Base-by-base conservation (phyloP, 2,329 filamentous ascomycete genomes). In the Trichothecium sympodiale region DNA sequence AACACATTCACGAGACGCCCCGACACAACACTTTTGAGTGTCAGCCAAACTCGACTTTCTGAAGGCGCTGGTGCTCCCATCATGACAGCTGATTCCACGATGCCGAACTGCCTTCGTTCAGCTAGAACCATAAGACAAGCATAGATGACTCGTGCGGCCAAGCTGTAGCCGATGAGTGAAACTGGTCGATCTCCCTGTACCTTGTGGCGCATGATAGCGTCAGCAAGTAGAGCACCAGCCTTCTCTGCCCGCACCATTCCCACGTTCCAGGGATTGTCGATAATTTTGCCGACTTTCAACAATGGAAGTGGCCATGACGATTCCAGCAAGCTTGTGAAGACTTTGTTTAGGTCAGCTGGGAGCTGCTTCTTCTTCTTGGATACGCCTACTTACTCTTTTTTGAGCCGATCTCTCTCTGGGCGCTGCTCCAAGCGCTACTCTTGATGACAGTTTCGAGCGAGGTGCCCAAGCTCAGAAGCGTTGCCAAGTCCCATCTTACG, bases 1-100 rank as follows among this genome's bases (percentile, higher is more conserved):
- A 80, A 95, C 4, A 91, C 86, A 47, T 95, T 96, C 50, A 95
- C 71, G n/a, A 95, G 66, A 16, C 87, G 76, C 0, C 88, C 87
- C 29, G 77, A 71, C 4, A 94, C 85, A 3, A 89, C 83, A 39
- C 76, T 80, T 43, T 83, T 78, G 51, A 94, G 71, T 5, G 76
- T 69, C 18, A 81, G 68, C 88, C 89, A 95, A 36, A 83, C 77
- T 7, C 70, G 66, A 3, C 69, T 70, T 16, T 81, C 72, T 2
- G 82, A 77, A 0, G 88, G 85, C 5, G 80, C 79, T 0, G 89
- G 87, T 0, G 83, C 71, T 2, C 89, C 89, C 53, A 95, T 85
- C 36, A 96, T 54, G 17, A 94, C 75, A 2, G 82, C 88, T 25
- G 82, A 85, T 51, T 96, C 89, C 10, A 98, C 66, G 3, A 94